Evolutionary conservation across 305 asterid species (phyloP), one percentile per base, ranked within the genome.

Genomic region (Coffea humblotiana): DNA sequence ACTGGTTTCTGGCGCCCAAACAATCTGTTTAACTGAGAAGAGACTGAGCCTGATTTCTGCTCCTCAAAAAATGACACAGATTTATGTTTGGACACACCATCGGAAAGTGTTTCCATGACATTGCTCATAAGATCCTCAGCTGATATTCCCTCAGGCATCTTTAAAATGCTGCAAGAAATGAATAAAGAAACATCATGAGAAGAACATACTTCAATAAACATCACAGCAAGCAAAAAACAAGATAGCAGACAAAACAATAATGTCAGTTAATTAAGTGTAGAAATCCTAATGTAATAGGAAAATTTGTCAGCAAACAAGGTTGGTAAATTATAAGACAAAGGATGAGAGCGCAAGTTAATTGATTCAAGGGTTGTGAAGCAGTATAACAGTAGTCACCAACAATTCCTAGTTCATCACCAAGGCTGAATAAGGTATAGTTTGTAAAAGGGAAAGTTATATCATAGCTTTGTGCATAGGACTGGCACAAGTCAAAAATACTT

Each of bases 1-100:
- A 94, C 88, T 3, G 97, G 97, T 81, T 90, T 92, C 84, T 94
- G 83, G 1, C 97, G 94, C 80, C 97, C 98, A 80, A 94, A 94
- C 88, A 94, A 77, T 82, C 88, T 84, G 77, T 90, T 89, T 85
- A 89, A 77, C 83, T 89, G 90, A 83, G 87, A n/a, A 49, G 87
- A 80, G 32, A 87, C 92, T 0, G 91, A 77, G 45, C 68, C 80
- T 54, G 87, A 64, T 76, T 77, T 87, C 51, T 92, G 92, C 72
- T 85, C 92, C 82, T 89, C 92, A 27, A 86, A 90, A 72, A 90
- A 90, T 13, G 97, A 81, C 47, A 67, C 88, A 0, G 84, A 60
- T 80, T 84, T 89, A 88, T 90, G 94, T 86, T 84, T 90, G 2
- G 94, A 83, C 61, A 85, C 82, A 49, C 83, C 84, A 66, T 93